Base-by-base conservation (phyloP, 306 rosid genomes). In the Macrotyloma uniflorum region DNA sequence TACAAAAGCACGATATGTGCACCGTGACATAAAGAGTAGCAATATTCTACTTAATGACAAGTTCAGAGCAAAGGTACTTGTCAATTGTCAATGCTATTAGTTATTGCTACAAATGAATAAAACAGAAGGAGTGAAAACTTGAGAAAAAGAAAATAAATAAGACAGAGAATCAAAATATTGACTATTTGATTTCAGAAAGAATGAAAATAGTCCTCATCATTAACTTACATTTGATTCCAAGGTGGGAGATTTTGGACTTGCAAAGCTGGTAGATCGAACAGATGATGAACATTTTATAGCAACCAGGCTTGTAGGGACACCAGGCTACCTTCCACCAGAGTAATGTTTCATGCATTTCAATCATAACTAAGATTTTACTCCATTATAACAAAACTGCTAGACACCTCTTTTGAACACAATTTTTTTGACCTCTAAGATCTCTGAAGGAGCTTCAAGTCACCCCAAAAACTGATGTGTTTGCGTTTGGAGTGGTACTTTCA, bases 301-400 rank as follows among this genome's bases (percentile, higher is more conserved):
- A 66, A 93, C 96, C 12, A 77, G 89, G 70, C 88, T 90, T 12
- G 96, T 89, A 61, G 97, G 97, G 76, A 90, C 97, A 26, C 97
- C 93, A 9, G 97, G 96, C 76, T 89, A 93, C 82, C 93, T 93
- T 71, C 96, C 97, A 50, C 97, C 97, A 5, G 97, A 93, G 96
- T 90, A 85, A n/a, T 83, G 43, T 58, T 66, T 54, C 22, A 23
- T 54, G 61, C 4, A 45, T 66, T 53, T 61, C 35, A 62, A 23
- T 24, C 18, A 53, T 23, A 45, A 38, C 22, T 67, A 57, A 58
- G 24, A 23, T 8, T 45, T 57, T 32, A 54, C 1, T 35, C 40
- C 40, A 35, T 35, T 6, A 35, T 35, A 35, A 35, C 40, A 50
- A 3, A 16, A 50, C n/a, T 2, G 22, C 5, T 1, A 13, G n/a